Conservation (phyloP, 208 protist genomes). For the Leishmania martiniquensis region DNA sequence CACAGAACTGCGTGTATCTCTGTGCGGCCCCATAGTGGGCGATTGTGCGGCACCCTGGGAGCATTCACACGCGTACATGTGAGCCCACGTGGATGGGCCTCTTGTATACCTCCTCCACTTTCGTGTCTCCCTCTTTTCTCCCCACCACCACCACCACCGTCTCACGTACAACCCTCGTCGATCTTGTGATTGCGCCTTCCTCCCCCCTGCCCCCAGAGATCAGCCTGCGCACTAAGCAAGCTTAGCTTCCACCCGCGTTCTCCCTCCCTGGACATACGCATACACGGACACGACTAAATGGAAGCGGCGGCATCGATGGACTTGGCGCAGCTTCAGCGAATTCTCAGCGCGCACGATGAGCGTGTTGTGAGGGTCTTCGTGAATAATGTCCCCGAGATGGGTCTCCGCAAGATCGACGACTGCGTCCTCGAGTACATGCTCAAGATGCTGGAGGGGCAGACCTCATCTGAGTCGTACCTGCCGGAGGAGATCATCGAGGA, state of each 20-base stretch:
- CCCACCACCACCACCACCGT: no score
- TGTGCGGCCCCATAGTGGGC: not conserved
- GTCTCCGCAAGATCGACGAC: conserved; percentile 69
- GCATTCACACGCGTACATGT: not conserved
- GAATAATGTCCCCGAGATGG: conserved; percentile 67
- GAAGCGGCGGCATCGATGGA: conserved; percentile 50
- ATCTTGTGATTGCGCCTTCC: not conserved
- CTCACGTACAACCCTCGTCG: not conserved
- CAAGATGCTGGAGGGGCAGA: conserved; percentile 89
- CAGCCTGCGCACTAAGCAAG: not conserved
- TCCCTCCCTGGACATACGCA: not conserved
- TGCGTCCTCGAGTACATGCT: conserved; percentile 87
- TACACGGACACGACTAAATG: not conserved
- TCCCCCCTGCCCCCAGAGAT: not conserved
- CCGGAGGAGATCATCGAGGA: conserved; percentile 76
- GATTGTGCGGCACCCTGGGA: not conserved
- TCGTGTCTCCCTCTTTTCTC: not conserved
- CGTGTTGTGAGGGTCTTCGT: conserved; percentile 69
- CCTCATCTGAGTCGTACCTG: conserved; percentile 75
- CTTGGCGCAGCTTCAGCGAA: conserved; percentile 45
- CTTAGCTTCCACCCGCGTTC: not conserved
- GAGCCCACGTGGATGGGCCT: not conserved
- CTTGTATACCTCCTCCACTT: not conserved
- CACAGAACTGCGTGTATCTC: not conserved
- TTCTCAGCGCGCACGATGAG: conserved; percentile 61